phyloP scores from a whole-genome alignment of 2,329 filamentous ascomycete genomes.

The Diaporthe sp. region DNA sequence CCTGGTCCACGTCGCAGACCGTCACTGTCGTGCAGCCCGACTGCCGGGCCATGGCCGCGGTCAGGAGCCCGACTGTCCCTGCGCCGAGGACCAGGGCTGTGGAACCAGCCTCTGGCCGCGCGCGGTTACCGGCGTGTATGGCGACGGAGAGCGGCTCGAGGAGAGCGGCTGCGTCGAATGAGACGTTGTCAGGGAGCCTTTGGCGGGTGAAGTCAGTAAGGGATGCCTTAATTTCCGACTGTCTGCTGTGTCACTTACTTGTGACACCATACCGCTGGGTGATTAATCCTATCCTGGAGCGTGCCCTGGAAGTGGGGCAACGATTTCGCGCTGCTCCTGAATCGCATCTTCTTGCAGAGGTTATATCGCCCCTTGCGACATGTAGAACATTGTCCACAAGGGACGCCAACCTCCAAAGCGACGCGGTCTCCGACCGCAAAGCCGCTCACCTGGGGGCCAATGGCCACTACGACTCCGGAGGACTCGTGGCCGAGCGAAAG shows the following conservation, averaged over 20 bases:
- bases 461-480: constrained; percentile 69
- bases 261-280: constrained; percentile 73
- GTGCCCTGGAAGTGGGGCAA: constrained; percentile 76
- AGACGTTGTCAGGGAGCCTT: constrained; percentile 71
- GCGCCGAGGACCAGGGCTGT: constrained; percentile 75
- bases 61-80: constrained; percentile 74
- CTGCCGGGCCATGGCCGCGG: constrained; percentile 73
- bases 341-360: constrained; percentile 73
- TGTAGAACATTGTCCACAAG: constrained; percentile 65
- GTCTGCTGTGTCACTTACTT: constrained; percentile 59
- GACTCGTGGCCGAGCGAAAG: constrained; percentile 76
- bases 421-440: constrained; percentile 71
- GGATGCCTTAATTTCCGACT: background rate
- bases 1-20: constrained; percentile 72
- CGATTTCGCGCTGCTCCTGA: constrained; percentile 73
- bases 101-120: constrained; percentile 64
- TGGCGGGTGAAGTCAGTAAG: constrained; percentile 42
- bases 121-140: constrained; percentile 70
- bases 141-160: constrained; percentile 74
- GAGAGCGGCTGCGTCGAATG: constrained; percentile 71
- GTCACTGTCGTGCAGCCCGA: constrained; percentile 72
- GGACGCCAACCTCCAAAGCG: constrained; percentile 70
- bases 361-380: constrained; percentile 72
- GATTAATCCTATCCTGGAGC: constrained; percentile 73
- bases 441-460: constrained; percentile 66